Base-by-base conservation (phyloP, 345 rosid genomes). In the Linum lewisii region DNA sequence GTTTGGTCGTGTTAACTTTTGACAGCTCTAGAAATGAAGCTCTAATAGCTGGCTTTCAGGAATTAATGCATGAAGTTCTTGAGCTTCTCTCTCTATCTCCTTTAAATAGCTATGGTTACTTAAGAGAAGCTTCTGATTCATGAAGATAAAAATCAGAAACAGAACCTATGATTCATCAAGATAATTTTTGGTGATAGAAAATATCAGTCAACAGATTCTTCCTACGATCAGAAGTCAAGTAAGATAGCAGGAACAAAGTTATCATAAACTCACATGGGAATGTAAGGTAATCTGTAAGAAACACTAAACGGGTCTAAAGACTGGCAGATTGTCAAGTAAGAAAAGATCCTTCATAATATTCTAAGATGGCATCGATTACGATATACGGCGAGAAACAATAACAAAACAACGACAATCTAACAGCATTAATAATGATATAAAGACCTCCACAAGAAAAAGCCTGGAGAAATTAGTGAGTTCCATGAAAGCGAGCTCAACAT, bases 251-350 rank as follows among this genome's bases (percentile, higher is more conserved):
- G 6, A 6, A 21, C 53, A 65, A 69, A 61, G 21, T n/a, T 57
- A 59, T 44, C 37, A 53, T 13, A 16, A 42, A 45, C 60, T 60
- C 76, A 71, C 78, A 71, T 71, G 76, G 74, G 68, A 16, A 20
- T 68, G 64, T 24, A 57, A 44, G 63, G 66, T 51, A 19, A 54
- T 51, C 20, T 32, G 55, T 61, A 61, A 24, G 6, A 51, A 29
- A 42, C 47, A 42, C 16, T 10, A 10, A 16, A 42, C 15, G 47
- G 55, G 61, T 49, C 57, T 57, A 36, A 29, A 21, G 57, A 59
- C 42, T 54, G 64, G n/a, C 32, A 66, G 71, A 53, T 15, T 62
- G 72, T 58, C 47, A 66, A 9, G 53, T 57, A 52, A 34, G 25
- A 64, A 36, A 44, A 53, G 18, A 42, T 34, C 34, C 25, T 26